These are phyloP conservation scores for Hypericum perforatum DNA, from an alignment of 345 rosid species.

Conservation along the genomic window DNA sequence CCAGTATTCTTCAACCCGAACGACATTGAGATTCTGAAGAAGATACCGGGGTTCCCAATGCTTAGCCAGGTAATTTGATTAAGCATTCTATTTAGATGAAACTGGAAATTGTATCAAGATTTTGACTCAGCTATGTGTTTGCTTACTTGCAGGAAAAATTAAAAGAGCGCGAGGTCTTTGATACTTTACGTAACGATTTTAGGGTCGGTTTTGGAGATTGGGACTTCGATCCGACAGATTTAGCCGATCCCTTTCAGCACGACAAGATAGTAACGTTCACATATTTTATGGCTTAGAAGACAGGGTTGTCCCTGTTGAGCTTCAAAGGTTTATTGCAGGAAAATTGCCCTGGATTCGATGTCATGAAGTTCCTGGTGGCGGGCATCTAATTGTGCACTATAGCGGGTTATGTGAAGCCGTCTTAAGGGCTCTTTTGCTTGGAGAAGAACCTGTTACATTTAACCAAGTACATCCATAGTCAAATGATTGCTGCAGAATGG, in stretches of 20 bases:
- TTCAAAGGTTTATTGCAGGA: constrained; percentile 48
- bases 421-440: constrained; percentile 29
- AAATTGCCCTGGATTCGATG: constrained; percentile 48
- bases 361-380: constrained; percentile 50
- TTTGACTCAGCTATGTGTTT: constrained; percentile 6
- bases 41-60: constrained; percentile 70
- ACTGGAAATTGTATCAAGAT: not conserved
- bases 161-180: constrained; percentile 39
- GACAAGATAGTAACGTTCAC: constrained; percentile 44
- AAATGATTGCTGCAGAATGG: too few species aligned
- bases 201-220: constrained; percentile 54
- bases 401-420: constrained; percentile 46
- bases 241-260: constrained; percentile 39
- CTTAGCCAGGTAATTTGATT: constrained; percentile 50
- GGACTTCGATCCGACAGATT: constrained; percentile 70
- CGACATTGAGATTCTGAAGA: constrained; percentile 58
- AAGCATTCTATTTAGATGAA: not conserved
- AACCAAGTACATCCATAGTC: too few species aligned
- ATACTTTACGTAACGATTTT: constrained; percentile 52
- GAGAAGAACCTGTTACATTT: constrained; percentile 6
- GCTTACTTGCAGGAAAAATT: constrained; percentile 38
- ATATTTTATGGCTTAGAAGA: constrained; percentile 87
- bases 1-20: constrained; percentile 51
- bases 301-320: constrained; percentile 70
- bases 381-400: constrained; percentile 35